Evolutionary conservation across 345 rosid species (phyloP).

Genomic region (Brassica nigra): DNA sequence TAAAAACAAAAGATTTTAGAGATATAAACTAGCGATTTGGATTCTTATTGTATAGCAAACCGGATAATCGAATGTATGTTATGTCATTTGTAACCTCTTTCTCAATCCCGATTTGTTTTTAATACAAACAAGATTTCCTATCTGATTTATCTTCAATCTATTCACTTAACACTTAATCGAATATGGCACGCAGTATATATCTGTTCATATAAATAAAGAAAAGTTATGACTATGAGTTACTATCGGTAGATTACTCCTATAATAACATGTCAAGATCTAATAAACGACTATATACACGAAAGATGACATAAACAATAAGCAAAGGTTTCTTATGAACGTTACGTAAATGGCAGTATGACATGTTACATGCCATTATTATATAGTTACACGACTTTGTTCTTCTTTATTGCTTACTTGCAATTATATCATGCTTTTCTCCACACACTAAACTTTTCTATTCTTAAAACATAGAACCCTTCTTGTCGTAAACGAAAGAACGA

Average conservation of each 20-base stretch:
- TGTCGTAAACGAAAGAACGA: slow-evolving; percentile 28
- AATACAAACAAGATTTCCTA: background rate
- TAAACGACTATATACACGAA: background rate
- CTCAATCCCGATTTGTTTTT: background rate
- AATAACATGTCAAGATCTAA: background rate
- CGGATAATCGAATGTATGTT: background rate
- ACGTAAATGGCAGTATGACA: slow-evolving; percentile 1
- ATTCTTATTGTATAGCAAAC: background rate
- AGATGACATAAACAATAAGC: background rate
- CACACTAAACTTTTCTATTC: background rate
- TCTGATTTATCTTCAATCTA: too few relatives aligned
- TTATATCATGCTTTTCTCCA: background rate
- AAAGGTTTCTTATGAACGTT: slow-evolving; percentile 1
- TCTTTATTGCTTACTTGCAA: background rate
- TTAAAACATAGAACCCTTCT: background rate
- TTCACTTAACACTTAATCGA: too few relatives aligned
- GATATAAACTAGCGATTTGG: background rate
- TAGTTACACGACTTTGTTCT: background rate
- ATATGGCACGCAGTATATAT: background rate
- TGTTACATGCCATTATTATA: background rate
- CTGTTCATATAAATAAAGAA: background rate
- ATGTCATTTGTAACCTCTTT: background rate
- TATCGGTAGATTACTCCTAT: background rate
- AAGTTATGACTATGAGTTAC: background rate
- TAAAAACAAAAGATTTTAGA: too few relatives aligned